These are phyloP conservation scores for Phaffia tasmanica DNA, from an alignment of 768 basidiomycete genomes.

Conservation along the genomic window DNA sequence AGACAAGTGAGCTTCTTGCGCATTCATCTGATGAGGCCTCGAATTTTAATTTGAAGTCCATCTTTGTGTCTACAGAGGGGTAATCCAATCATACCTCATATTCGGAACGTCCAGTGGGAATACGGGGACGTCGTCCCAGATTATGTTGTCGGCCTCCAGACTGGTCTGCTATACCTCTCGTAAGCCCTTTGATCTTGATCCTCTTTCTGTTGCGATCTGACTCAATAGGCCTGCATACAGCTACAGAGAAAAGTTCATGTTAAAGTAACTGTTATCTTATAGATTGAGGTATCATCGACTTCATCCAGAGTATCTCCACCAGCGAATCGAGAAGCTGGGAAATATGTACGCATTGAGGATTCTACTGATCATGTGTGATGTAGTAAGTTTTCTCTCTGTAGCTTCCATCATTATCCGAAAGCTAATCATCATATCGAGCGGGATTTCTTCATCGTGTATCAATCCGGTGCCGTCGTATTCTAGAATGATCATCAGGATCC, in stretches of 20 bases:
- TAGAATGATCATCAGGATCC: slow-evolving; percentile 84
- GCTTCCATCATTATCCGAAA: background rate
- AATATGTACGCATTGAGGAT: slow-evolving; percentile 71
- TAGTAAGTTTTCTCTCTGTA: slow-evolving; percentile 47
- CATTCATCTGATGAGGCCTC: background rate
- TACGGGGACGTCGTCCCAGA: slow-evolving; percentile 88
- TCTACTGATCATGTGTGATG: slow-evolving; percentile 78
- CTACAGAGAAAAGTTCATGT: background rate
- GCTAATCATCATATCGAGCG: background rate
- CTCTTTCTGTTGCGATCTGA: background rate
- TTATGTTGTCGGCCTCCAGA: slow-evolving; percentile 90
- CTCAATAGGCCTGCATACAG: too few relatives aligned
- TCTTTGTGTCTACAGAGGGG: slow-evolving; percentile 49
- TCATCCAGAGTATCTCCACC: slow-evolving; percentile 93
- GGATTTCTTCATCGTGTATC: background rate
- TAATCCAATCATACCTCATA: slow-evolving; percentile 76
- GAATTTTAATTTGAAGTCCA: background rate
- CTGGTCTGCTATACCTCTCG: slow-evolving; percentile 87
- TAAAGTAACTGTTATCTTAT: slow-evolving; percentile 12
- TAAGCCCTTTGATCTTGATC: slow-evolving; percentile 30
- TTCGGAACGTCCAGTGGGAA: slow-evolving; percentile 82
- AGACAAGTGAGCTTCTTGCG: slow-evolving; percentile 31
- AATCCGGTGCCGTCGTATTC: background rate
- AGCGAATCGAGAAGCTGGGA: slow-evolving; percentile 76
- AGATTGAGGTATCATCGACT: slow-evolving; percentile 90